Evolutionary conservation across 1,139 yeast genomes (phyloP).

Genomic region (Scheffersomyces illinoinensis): DNA sequence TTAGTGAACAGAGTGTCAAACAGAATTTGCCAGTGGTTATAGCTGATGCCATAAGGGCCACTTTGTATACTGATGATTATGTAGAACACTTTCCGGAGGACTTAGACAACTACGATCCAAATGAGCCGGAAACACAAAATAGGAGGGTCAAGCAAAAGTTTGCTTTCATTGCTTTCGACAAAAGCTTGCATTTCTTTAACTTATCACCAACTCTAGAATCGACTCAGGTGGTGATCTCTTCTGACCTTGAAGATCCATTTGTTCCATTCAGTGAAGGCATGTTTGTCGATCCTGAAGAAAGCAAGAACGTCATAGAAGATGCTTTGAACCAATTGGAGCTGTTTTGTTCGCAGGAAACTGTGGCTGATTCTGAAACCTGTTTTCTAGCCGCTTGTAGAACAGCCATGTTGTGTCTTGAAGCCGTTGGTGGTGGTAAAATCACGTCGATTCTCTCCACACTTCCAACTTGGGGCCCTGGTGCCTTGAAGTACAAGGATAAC

Average conservation of each 20-base stretch:
- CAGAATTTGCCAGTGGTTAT: slow-evolving; percentile 66
- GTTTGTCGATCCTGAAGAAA: slow-evolving; percentile 75
- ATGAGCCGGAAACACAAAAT: slow-evolving; percentile 6
- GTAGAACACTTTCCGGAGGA: not conserved
- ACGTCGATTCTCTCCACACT: slow-evolving; percentile 65
- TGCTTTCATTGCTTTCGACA: slow-evolving; percentile 78
- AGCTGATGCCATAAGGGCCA: slow-evolving; percentile 70
- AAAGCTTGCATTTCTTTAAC: slow-evolving; percentile 72
- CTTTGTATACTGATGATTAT: slow-evolving; percentile 36
- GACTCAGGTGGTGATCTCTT: slow-evolving; percentile 65
- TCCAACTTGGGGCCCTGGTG: slow-evolving; percentile 87
- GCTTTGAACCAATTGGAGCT: slow-evolving; percentile 64
- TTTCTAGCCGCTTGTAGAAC: slow-evolving; percentile 79
- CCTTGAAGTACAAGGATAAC: slow-evolving; percentile 56
- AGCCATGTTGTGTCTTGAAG: slow-evolving; percentile 63
- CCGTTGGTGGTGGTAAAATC: slow-evolving; percentile 79
- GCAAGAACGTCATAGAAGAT: slow-evolving; percentile 62
- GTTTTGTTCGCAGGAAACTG: slow-evolving; percentile 35
- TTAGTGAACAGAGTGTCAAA: slow-evolving; percentile 61
- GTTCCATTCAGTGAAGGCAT: slow-evolving; percentile 79
- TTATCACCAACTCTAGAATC: slow-evolving; percentile 55
- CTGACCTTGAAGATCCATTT: slow-evolving; percentile 79
- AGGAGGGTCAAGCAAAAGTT: slow-evolving; percentile 31
- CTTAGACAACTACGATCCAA: slow-evolving; percentile 11
- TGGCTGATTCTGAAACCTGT: slow-evolving; percentile 66